Conservation (phyloP, 2,329 filamentous ascomycete genomes). For the Laburnicola sp. region DNA sequence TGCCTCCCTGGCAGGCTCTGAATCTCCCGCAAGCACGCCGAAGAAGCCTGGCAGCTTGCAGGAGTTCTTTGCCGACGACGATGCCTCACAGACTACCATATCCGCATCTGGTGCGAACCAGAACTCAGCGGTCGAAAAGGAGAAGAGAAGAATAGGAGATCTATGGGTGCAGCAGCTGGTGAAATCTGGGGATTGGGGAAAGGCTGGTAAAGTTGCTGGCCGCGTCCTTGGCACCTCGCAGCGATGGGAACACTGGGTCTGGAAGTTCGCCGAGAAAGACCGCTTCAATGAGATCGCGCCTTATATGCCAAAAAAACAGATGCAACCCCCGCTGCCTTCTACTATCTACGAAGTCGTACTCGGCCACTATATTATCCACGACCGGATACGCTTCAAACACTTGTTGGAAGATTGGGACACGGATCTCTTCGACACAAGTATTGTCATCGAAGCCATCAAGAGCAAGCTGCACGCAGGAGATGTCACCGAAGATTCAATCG, state of each 20-base stretch:
- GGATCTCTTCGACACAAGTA: slow-evolving; percentile 78
- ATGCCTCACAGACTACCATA: slow-evolving; percentile 62
- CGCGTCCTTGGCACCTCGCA: slow-evolving; percentile 78
- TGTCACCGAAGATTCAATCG: slow-evolving; percentile 73
- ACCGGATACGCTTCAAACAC: slow-evolving; percentile 75
- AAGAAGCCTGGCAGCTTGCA: slow-evolving; percentile 52
- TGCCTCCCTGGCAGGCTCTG: slow-evolving; percentile 42
- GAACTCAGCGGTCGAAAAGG: slow-evolving; percentile 73
- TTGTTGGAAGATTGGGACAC: slow-evolving; percentile 82
- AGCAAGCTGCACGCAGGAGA: slow-evolving; percentile 78
- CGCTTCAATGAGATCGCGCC: slow-evolving; percentile 89
- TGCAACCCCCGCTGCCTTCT: slow-evolving; percentile 76
- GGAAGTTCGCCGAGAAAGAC: slow-evolving; percentile 82
- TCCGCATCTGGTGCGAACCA: slow-evolving; percentile 58
- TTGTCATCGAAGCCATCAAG: slow-evolving; percentile 76
- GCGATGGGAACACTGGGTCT: slow-evolving; percentile 95
- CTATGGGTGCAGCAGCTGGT: slow-evolving; percentile 90
- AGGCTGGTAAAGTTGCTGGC: slow-evolving; percentile 78
- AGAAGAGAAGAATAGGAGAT: slow-evolving; percentile 89
- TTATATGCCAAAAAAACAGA: slow-evolving; percentile 75
- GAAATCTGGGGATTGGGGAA: slow-evolving; percentile 70
- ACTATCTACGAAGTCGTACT: slow-evolving; percentile 88
- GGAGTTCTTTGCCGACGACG: slow-evolving; percentile 75
- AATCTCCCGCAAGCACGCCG: slow-evolving; percentile 50
- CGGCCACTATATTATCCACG: slow-evolving; percentile 80